Evolutionary conservation across 768 basidiomycete species (phyloP), one percentile per base, ranked within the genome.

Genomic region (Russula sp.): DNA sequence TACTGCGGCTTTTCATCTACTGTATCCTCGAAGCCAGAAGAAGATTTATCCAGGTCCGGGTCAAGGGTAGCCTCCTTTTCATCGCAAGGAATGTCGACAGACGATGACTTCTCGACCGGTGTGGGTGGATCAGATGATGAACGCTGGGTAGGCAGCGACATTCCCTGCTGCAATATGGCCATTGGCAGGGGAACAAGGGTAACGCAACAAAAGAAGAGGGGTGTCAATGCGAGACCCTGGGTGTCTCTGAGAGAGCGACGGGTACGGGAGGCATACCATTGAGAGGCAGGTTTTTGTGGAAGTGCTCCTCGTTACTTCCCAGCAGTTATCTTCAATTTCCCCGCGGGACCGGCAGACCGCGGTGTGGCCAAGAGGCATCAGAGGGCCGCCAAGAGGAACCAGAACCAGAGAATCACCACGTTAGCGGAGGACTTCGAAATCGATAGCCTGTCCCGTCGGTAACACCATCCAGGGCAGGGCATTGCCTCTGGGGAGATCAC

Each of bases 81-180:
- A 24, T 34, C 11, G 28, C 16, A 3, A n/a, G 26, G 34, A 18
- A 22, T 48, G 20, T 38, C 42, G 18, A 28, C 14, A 30, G n/a
- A 40, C 5, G 49, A 26, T 8, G 11, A 32, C 20, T 61, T 61
- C 34, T 64, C 66, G 11, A 57, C 28, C 50, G 59, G 16, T n/a
- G 40, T 2, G 38, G 50, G 49, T 7, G 28, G n/a, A 16, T 24
- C 4, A 26, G 52, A 18, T 36, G 22, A 40, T 10, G 42, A 61
- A 5, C 40, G 20, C 22, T 34, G 40, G 30, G 44, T n/a, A 4
- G 64, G 40, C 6, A 42, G 20, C 5, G 28, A 18, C 14, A 40
- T 22, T 3, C 11, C 30, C 38, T 28, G 13, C 38, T 28, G 13
- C 22, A 28, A n/a, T 20, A 24, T 54, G 20, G 51, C 13, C 65